Evolutionary conservation across 2,329 filamentous ascomycete species (phyloP).

Genomic region (Neonectria neomacrospora): DNA sequence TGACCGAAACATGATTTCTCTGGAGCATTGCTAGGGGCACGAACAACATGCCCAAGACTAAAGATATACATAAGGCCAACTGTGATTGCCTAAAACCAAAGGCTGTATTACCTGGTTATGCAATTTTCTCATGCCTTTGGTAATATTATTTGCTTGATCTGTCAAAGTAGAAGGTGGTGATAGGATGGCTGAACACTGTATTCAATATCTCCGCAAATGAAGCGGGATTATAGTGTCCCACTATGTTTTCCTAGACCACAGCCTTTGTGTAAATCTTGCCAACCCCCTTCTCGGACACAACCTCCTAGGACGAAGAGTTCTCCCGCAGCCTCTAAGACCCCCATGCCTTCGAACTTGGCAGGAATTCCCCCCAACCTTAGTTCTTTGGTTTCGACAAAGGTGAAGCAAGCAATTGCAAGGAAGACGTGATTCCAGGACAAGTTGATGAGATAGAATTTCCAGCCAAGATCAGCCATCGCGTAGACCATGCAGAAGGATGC

Average conservation of each 20-base stretch:
- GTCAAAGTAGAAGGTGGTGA: too few species aligned
- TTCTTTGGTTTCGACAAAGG: conserved; percentile 46
- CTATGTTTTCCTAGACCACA: not conserved
- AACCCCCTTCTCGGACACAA: not conserved
- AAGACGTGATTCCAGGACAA: conserved; percentile 44
- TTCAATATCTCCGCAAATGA: too few species aligned
- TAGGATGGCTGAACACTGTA: too few species aligned
- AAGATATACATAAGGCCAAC: too few species aligned
- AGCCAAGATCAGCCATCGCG: conserved; percentile 44
- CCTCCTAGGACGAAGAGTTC: conserved; percentile 1
- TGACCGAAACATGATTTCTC: too few species aligned
- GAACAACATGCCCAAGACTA: too few species aligned
- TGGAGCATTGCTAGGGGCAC: too few species aligned
- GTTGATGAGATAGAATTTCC: conserved; percentile 49
- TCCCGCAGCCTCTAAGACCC: conserved; percentile 9
- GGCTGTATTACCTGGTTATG: too few species aligned
- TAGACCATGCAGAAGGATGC: conserved; percentile 46
- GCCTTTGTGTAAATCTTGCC: not conserved
- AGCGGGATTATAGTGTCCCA: too few species aligned
- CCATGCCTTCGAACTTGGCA: conserved; percentile 38
- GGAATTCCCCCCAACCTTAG: conserved; percentile 45
- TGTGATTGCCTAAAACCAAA: too few species aligned
- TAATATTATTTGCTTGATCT: too few species aligned
- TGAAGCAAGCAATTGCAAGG: conserved; percentile 41
- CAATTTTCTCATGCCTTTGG: too few species aligned